Base-by-base conservation (phyloP, 148 eudicot genomes). In the Persicaria maculosa region DNA sequence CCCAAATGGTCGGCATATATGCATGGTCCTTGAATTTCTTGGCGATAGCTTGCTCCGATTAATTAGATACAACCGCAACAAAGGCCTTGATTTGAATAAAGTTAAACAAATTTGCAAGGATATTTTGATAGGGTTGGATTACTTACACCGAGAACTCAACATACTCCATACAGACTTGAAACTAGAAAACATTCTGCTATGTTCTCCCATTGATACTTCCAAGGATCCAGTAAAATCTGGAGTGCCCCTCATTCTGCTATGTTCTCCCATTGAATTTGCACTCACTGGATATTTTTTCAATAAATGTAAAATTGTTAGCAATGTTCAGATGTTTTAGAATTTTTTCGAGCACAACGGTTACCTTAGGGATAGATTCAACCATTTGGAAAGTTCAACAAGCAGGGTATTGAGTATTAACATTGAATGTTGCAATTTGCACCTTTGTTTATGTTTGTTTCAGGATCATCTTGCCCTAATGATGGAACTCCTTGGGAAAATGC, bases 11-110 rank as follows among this genome's bases (percentile, higher is more conserved):
- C 97, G 90, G 77, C 98, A 95, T 78, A 77, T 83, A 54, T 95
- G 98, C 88, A 95, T 91, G 98, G 96, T 95, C 76, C 96, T 95
- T 45, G 98, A 95, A 78, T 92, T 92, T 86, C 93, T 95, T 47
- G 98, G 98, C 53, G 98, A 95, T 81, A 95, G 93, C 81, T 81
- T 95, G 57, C 91, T 95, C 43, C 86, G 87, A 61, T 77, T 95
- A 25, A 95, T 86, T 59, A 90, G 87, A 80, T 87, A 87, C 76
- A 92, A 86, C 68, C 92, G 85, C 52, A 89, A 95, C 83, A 90
- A 84, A 75, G 97, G 96, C 70, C 84, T 95, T 79, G 88, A 83
- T 57, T 70, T 95, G 83, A 83, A 90, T 65, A 92, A 76, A 88
- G 94, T 95, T 70, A 83, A 84, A 80, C 96, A 95, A 83, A 90